Percentiles rank a stretch among this genome's conserved stretches.
These are phyloP conservation scores for Sanghuangporus sanghuang DNA, from an alignment of 1,284 basidiomycete genomes.

Conservation along the genomic window DNA sequence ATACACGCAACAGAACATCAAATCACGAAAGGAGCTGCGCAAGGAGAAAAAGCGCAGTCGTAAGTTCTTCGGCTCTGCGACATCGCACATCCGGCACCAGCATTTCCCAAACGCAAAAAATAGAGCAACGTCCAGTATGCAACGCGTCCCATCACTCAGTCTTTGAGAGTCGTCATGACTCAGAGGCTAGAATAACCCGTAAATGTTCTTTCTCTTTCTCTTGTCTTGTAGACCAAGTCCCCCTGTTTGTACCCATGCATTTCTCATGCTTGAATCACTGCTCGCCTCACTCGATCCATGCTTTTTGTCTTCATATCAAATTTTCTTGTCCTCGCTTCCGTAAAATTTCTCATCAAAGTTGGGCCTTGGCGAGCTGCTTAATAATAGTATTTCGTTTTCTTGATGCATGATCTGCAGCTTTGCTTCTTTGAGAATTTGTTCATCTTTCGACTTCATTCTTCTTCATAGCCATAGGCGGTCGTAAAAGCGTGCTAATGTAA, in stretches of 20 bases:
- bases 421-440: background rate
- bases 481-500: background rate
- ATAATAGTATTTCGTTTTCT: background rate
- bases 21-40: conserved; percentile 51
- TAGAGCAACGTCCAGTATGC: conserved; percentile 51
- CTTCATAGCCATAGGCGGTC: background rate
- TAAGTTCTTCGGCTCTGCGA: conserved; percentile 41
- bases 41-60: conserved; percentile 60
- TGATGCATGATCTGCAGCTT: background rate
- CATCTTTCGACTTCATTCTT: background rate
- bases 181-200: background rate
- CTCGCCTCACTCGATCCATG: background rate
- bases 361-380: background rate
- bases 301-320: background rate
- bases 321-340: background rate
- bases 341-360: background rate
- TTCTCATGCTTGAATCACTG: background rate
- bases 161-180: conserved; percentile 14
- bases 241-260: background rate
- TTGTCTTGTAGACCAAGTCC: background rate
- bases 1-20: conserved; percentile 29
- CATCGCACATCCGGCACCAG: conserved; percentile 40
- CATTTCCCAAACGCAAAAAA: conserved; percentile 68
- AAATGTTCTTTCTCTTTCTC: background rate
- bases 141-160: conserved; percentile 36